Conservation (phyloP, 2,329 filamentous ascomycete species). For the Apiospora koreana region DNA sequence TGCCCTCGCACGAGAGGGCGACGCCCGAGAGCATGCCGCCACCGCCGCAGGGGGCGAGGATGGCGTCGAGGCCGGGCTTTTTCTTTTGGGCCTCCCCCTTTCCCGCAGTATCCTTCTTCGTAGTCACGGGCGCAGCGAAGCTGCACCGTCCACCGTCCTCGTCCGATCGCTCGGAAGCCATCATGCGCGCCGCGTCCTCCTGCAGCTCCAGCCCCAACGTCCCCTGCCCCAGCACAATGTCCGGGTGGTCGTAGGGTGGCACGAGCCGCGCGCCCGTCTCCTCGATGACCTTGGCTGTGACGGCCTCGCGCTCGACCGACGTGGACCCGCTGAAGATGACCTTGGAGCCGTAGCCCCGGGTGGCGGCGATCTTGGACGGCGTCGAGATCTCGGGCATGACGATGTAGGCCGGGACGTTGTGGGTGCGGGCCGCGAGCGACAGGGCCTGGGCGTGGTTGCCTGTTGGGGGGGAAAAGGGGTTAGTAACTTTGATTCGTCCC, state of each 20-base stretch:
- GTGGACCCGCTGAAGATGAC: constrained; percentile 85
- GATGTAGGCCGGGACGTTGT: constrained; percentile 78
- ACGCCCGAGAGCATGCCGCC: constrained; percentile 86
- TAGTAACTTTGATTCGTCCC: constrained; percentile 11
- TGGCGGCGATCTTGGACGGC: constrained; percentile 84
- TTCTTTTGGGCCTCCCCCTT: constrained; percentile 17
- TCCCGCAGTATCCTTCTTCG: constrained; percentile 14
- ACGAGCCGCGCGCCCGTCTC: constrained; percentile 77
- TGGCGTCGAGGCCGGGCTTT: constrained; percentile 57
- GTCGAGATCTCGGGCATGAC: constrained; percentile 90
- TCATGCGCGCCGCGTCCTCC: constrained; percentile 64
- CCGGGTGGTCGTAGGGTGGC: constrained; percentile 88
- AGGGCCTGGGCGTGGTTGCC: constrained; percentile 96
- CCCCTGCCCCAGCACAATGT: constrained; percentile 93
- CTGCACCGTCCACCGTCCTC: constrained; percentile 7
- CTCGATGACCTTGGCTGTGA: constrained; percentile 66
- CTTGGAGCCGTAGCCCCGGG: constrained; percentile 72
- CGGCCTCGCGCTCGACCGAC: constrained; percentile 76
- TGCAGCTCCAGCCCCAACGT: constrained; percentile 83
- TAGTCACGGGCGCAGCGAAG: constrained; percentile 16
- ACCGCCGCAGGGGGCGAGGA: constrained; percentile 84
- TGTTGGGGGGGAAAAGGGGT: constrained; percentile 35
- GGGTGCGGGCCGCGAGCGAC: constrained; percentile 76
- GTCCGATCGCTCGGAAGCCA: constrained; percentile 35
- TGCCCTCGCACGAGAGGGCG: constrained; percentile 73